phyloP scores from a whole-genome alignment of 768 basidiomycete genomes.

The Mycena sanguinolenta region DNA sequence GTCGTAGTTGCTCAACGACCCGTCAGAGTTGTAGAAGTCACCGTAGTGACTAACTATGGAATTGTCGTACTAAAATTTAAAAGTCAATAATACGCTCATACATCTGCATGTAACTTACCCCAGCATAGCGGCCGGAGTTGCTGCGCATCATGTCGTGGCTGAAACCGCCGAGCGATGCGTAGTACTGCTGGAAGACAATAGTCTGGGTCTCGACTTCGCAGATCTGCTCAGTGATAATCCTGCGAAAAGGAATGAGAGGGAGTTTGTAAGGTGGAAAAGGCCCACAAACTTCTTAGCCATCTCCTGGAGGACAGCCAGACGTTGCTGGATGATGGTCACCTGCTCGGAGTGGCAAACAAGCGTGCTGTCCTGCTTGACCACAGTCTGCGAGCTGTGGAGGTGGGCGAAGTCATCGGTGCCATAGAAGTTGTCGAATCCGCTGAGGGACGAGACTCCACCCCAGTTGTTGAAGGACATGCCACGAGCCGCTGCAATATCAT shows the following conservation, averaged over 20 bases:
- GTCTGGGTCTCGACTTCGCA: constrained; percentile 67
- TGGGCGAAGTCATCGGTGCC: constrained; percentile 60
- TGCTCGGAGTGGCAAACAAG: constrained; percentile 56
- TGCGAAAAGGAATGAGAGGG: constrained; percentile 30
- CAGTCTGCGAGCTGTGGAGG: constrained; percentile 44
- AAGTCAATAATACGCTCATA: too few relatives aligned
- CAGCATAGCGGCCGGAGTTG: constrained; percentile 30
- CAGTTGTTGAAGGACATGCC: constrained; percentile 38
- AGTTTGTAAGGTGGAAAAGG: neutral
- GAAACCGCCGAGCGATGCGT: constrained; percentile 55
- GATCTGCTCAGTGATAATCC: constrained; percentile 61
- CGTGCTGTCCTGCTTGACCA: constrained; percentile 52
- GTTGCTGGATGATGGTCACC: constrained; percentile 61
- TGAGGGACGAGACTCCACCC: constrained; percentile 37
- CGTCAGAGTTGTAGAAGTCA: constrained; percentile 51
- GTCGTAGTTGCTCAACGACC: constrained; percentile 53
- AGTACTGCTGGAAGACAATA: constrained; percentile 59
- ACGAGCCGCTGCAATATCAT: constrained; percentile 32
- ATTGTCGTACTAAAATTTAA: too few relatives aligned
- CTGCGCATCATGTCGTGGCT: constrained; percentile 55
- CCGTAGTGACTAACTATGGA: constrained; percentile 51
- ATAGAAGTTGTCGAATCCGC: constrained; percentile 61
- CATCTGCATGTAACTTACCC: neutral
- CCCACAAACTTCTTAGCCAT: constrained; percentile 58
- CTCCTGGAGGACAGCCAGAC: constrained; percentile 60